Base-by-base conservation (phyloP, 148 eudicot genomes). In the Nepenthes gracilis region DNA sequence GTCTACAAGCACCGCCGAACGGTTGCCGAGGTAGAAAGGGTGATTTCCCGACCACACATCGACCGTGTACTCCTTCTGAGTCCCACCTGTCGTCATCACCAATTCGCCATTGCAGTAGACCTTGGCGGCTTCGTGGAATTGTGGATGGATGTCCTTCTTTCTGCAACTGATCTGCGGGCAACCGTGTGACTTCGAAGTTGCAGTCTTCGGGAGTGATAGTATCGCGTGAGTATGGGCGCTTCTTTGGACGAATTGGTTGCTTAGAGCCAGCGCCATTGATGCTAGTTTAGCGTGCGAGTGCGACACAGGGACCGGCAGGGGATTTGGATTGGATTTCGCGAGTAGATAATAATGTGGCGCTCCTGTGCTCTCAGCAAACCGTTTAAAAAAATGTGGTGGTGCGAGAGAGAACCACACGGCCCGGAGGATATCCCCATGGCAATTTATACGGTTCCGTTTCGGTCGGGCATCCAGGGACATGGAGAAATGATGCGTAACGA, bases 41-140 rank as follows among this genome's bases (percentile, higher is more conserved):
- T 91, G 97, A 60, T 91, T 91, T 0, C 97, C 97, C 4, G 97
- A 87, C 97, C 97, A 91, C 2, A 91, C 96, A 59, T 91, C 97
- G 7, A 91, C 83, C 32, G 81, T 75, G 59, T 87, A 87, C 57
- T 91, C 93, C 49, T 83, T 75, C 74, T 69, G 74, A 43, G 97
- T 87, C 2, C 97, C 97, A 9, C 90, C 87, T n/a, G 89, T 81
- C 2, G 96, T 91, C 86, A 91, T 66, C 9, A 85, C 96, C 2
- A 74, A 81, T 57, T 85, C 95, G 0, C 95, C 95, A 54, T 87
- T 91, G 72, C 97, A 91, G 76, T 76, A 85, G 2, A 91, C 96
- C 67, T 87, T 91, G 1, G 97, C 82, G 55, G 78, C 76, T 0
- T 83, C 76, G 74, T 81, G 48, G 76, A 85, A 91, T 63, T 85